Base-by-base conservation (phyloP, 2,329 filamentous ascomycete species). In the Fusarium sp. region DNA sequence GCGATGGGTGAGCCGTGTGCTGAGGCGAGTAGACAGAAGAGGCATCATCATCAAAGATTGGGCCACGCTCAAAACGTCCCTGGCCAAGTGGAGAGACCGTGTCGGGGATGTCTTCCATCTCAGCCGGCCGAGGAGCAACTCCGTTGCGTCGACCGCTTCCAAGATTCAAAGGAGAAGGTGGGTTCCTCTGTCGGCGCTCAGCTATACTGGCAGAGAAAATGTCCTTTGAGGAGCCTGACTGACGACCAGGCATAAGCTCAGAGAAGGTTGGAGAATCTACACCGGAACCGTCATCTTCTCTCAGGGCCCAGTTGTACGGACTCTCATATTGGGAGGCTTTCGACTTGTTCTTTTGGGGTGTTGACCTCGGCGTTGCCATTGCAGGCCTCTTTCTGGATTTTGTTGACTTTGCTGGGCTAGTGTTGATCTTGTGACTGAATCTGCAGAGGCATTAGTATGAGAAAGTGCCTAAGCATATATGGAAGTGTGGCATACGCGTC, bases 401-500 rank as follows among this genome's bases (percentile, higher is more conserved):
- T 15, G 40, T n/a, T 33, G 57, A 39, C 28, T 70, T 72, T 6
- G 55, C 61, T 19, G 71, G 77, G 62, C 70, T 78, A 44, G 52
- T 71, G 24, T 73, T 72, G 15, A 78, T 68, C 52, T 77, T 79
- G 19, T 72, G 69, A 11, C 77, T 77, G 46, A 81, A 80, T 14
- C 80, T 81, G 33, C n/a, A 7, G 2, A 21, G 5, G 4, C 7
- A 49, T 76, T 38, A 75, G 65, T 28, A 28, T 15, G 8, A 22
- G 8, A 5, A 15, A 26, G 3, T 17, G 17, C 8, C 8, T 14
- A 14, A 17, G 13, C 17, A 7, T 11, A 7, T 15, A 38, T 31
- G 28, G 28, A 50, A 5, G 14, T 19, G 15, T 33, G 31, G 52
- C 82, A 63, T 77, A 85, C 84, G 79, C 82, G 47, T 82, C 78